Base-by-base conservation (phyloP, 2,329 filamentous ascomycete species). In the Botrytis fragariae region DNA sequence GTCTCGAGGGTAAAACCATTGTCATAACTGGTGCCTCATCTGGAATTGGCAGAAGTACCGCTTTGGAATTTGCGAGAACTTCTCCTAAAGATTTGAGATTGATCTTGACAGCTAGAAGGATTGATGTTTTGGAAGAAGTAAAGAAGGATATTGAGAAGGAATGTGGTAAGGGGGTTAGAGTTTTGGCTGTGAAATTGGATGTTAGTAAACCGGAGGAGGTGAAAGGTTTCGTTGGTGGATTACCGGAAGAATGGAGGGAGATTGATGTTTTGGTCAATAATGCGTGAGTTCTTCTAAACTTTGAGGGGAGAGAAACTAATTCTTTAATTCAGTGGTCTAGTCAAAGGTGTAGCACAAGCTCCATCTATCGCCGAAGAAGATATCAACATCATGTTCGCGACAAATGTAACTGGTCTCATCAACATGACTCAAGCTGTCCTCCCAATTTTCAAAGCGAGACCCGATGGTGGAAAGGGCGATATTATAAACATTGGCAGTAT, bases 401-500 rank as follows among this genome's bases (percentile, higher is more conserved):
- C 96, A 74, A 99, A 99, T 82, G 95, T 98, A 70, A 96, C 92
- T 2, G 96, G 96, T 42, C 87, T 99, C 48, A 96, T 99, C 85
- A 93, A 95, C 86, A 93, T 98, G 92, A 98, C 96, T 0, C 96
- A 99, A 86, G 93, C 93, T 63, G 86, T 98, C 74, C 84, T 98
- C 29, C 90, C 93, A 70, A 90, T 94, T 81, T 97, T 95, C 87
- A 92, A 94, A 83, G 86, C 88, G 78, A 80, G 85, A 77, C 75
- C 83, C 35, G 87, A 95, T 73, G 91, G 92, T 74, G 95, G 94
- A 73, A 86, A 88, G 61, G 95, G 95, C 78, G 96, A 98, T 81
- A 95, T 99, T 81, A 97, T 99, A 85, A 98, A 98, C 81, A 90
- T 98, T 80, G 95, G 95, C 75, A 94, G 91, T 77, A 95, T 97